Conservation (phyloP, 2,329 filamentous ascomycete genomes). For the Chaetomium sp. region DNA sequence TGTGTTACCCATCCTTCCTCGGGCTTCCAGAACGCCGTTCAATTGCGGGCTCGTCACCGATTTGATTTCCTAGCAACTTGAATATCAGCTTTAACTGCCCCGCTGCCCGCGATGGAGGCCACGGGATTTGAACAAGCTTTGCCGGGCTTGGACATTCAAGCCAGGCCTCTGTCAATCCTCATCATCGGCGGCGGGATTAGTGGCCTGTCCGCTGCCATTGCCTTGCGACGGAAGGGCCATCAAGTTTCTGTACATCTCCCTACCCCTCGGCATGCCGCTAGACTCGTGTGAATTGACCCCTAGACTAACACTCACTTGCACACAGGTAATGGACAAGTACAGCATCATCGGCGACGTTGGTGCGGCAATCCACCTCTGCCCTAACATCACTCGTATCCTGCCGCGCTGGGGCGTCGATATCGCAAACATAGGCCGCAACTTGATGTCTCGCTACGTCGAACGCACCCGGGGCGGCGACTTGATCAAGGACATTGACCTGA, state of each 20-base stretch:
- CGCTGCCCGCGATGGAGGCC: not conserved
- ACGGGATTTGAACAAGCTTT: too few relatives aligned
- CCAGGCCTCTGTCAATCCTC: conserved; percentile 15
- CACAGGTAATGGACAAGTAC: conserved; percentile 58
- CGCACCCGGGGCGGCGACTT: conserved; percentile 30
- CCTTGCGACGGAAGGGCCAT: conserved; percentile 55
- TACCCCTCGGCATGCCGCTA: not conserved
- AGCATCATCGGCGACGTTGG: conserved; percentile 57
- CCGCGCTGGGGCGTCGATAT: conserved; percentile 44
- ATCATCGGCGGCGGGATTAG: conserved; percentile 53
- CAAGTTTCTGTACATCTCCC: conserved; percentile 41
- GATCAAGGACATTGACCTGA: conserved; percentile 40
- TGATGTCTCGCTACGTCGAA: conserved; percentile 35
- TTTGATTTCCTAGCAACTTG: not conserved
- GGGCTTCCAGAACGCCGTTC: not conserved
- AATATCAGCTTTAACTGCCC: not conserved
- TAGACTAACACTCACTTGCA: not conserved
- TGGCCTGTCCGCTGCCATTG: conserved; percentile 55
- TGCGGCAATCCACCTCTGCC: conserved; percentile 63
- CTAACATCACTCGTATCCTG: conserved; percentile 63
- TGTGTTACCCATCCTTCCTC: not conserved
- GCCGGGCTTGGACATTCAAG: not conserved
- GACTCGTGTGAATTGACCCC: not conserved
- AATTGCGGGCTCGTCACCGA: not conserved
- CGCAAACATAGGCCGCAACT: conserved; percentile 43